A percentile compares a stretch with the other conserved stretches of the same genome.
Conservation (phyloP, 106 monocot species). For the Allium fistulosum region DNA sequence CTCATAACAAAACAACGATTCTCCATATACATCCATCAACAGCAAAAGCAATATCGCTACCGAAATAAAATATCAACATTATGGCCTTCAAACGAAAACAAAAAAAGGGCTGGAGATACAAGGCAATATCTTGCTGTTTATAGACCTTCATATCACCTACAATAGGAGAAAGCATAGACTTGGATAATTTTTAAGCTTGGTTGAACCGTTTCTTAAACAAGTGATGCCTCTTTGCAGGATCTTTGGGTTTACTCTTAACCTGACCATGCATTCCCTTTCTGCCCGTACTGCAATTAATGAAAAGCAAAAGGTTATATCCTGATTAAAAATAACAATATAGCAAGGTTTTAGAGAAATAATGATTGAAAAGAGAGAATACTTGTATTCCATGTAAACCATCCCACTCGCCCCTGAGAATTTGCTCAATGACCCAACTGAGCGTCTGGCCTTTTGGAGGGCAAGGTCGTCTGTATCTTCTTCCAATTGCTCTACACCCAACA, state of each 20-base stretch:
- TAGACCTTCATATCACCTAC: too few species aligned
- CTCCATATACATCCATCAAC: too few species aligned
- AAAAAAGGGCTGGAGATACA: too few species aligned
- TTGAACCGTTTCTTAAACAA: conserved; percentile 68
- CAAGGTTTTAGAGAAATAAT: too few species aligned
- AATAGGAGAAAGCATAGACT: too few species aligned
- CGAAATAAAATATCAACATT: too few species aligned
- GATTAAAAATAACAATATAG: not conserved
- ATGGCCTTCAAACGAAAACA: too few species aligned
- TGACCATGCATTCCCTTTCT: conserved; percentile 30
- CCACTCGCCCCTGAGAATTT: conserved; percentile 81
- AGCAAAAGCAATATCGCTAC: too few species aligned
- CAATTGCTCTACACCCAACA: conserved; percentile 79
- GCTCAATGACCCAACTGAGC: conserved; percentile 79
- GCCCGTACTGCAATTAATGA: conserved; percentile 54
- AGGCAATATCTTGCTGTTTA: too few species aligned
- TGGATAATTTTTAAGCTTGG: not conserved
- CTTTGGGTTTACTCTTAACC: conserved; percentile 66
- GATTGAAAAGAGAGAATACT: conserved; percentile 17
- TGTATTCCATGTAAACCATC: conserved; percentile 96
- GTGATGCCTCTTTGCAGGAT: conserved; percentile 77
- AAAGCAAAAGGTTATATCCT: not conserved
- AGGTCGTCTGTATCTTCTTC: conserved; percentile 93
- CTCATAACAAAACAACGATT: too few species aligned
- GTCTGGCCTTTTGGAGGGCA: conserved; percentile 63